Evolutionary conservation across 208 protist species (phyloP).

Genomic region (Trypanosoma lewisi): DNA sequence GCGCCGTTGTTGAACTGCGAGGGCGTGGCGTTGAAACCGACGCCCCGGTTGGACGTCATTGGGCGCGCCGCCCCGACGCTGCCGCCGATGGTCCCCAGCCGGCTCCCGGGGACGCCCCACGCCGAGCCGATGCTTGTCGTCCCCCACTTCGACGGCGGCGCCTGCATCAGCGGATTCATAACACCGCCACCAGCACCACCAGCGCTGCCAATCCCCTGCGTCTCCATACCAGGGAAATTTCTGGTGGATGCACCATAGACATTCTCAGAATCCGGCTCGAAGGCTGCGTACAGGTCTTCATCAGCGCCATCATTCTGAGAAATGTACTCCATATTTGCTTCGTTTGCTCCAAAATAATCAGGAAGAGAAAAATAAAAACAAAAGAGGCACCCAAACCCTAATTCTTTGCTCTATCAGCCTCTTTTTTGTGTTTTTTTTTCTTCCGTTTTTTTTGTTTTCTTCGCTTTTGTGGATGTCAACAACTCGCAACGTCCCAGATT

Average conservation of each 20-base stretch:
- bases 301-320: slow-evolving; percentile 19
- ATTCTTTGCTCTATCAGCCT: no score
- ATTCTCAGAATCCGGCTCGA: slow-evolving; percentile 47
- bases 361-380: background rate
- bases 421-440: no score
- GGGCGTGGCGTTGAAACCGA: slow-evolving; percentile 72
- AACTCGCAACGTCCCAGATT: no score
- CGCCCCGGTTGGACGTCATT: slow-evolving; percentile 93
- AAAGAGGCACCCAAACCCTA: background rate
- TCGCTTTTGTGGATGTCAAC: no score
- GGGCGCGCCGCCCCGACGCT: slow-evolving; percentile 56
- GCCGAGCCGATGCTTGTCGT: slow-evolving; percentile 51
- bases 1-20: slow-evolving; percentile 28
- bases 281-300: slow-evolving; percentile 80
- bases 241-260: slow-evolving; percentile 27
- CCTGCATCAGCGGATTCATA: slow-evolving; percentile 70
- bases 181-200: slow-evolving; percentile 23
- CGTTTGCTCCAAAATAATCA: background rate
- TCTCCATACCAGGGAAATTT: slow-evolving; percentile 31
- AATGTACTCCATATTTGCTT: background rate
- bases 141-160: slow-evolving; percentile 82
- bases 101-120: slow-evolving; percentile 68
- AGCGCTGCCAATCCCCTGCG: slow-evolving; percentile 8
- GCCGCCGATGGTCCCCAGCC: slow-evolving; percentile 62
- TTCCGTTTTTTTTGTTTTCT: no score